These are phyloP conservation scores for Debaryomyces nepalensis DNA, from an alignment of 1,139 yeast species.

Conservation along the genomic window DNA sequence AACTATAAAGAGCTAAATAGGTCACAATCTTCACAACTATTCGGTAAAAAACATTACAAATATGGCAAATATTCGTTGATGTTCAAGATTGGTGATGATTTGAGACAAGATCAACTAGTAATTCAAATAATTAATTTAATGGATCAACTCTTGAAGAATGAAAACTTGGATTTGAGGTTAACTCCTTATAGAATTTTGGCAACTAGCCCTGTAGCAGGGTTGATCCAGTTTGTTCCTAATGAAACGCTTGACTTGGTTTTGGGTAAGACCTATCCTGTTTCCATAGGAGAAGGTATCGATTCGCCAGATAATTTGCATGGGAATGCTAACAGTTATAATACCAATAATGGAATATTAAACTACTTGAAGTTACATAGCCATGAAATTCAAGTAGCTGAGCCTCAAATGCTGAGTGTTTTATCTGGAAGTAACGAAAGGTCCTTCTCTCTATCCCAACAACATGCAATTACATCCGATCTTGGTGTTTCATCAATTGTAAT, in stretches of 20 bases:
- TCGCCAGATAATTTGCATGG: background rate
- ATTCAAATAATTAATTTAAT: conserved; percentile 89
- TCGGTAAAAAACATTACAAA: conserved; percentile 38
- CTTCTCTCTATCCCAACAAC: conserved; percentile 19
- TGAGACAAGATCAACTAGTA: conserved; percentile 94
- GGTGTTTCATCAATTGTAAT: conserved; percentile 78
- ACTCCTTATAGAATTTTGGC: conserved; percentile 93
- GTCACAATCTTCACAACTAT: conserved; percentile 32
- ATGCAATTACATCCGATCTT: conserved; percentile 54
- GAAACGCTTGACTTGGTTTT: conserved; percentile 86
- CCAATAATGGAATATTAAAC: conserved; percentile 64
- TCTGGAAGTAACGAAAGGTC: conserved; percentile 12
- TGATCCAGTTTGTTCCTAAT: conserved; percentile 90
- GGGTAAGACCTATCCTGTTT: conserved; percentile 56
- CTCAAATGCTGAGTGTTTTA: conserved; percentile 36
- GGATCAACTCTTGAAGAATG: conserved; percentile 88
- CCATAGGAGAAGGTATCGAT: conserved; percentile 14
- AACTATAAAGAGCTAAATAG: conserved; percentile 21
- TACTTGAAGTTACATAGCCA: conserved; percentile 72
- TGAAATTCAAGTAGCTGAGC: conserved; percentile 32
- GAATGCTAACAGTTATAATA: conserved; percentile 9
- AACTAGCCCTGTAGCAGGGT: conserved; percentile 88
- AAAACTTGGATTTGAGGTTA: conserved; percentile 83
- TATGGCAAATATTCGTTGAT: conserved; percentile 76
- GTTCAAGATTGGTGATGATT: conserved; percentile 95